Evolutionary conservation across 139 green algal species (phyloP).

Genomic region (Closterium sp.): DNA sequence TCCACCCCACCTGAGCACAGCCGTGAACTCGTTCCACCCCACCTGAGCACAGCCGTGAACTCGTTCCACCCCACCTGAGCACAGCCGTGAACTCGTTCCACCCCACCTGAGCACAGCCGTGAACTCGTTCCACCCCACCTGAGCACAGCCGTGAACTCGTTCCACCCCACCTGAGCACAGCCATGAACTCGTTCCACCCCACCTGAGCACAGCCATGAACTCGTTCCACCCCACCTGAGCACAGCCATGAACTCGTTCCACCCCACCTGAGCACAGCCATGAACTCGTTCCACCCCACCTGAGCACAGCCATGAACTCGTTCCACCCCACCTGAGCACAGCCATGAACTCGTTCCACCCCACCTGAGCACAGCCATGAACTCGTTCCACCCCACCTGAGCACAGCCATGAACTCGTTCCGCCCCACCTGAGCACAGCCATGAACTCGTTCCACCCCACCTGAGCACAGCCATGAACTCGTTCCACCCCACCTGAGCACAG

Average conservation of each 20-base stretch:
- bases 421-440: slow-evolving; percentile 43
- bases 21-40: slow-evolving; percentile 84
- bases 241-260: slow-evolving; percentile 79
- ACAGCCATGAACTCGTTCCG: too few relatives aligned
- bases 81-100: slow-evolving; percentile 79
- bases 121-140: slow-evolving; percentile 92
- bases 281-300: slow-evolving; percentile 89
- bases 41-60: slow-evolving; percentile 60
- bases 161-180: slow-evolving; percentile 40
- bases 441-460: slow-evolving; percentile 89
- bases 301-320: slow-evolving; percentile 69
- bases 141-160: too few relatives aligned
- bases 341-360: slow-evolving; percentile 84
- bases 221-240: slow-evolving; percentile 86
- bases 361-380: slow-evolving; percentile 60
- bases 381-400: slow-evolving; percentile 97
- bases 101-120: slow-evolving; percentile 64
- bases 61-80: slow-evolving; percentile 86
- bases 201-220: slow-evolving; percentile 60
- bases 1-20: slow-evolving; percentile 40
- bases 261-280: slow-evolving; percentile 64
- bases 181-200: slow-evolving; percentile 84
- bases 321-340: slow-evolving; percentile 74
- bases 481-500: slow-evolving; percentile 74
- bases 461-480: slow-evolving; percentile 69